These are phyloP conservation scores for Saturnispora ahearnii DNA, from an alignment of 805 yeast species.

Conservation along the genomic window DNA sequence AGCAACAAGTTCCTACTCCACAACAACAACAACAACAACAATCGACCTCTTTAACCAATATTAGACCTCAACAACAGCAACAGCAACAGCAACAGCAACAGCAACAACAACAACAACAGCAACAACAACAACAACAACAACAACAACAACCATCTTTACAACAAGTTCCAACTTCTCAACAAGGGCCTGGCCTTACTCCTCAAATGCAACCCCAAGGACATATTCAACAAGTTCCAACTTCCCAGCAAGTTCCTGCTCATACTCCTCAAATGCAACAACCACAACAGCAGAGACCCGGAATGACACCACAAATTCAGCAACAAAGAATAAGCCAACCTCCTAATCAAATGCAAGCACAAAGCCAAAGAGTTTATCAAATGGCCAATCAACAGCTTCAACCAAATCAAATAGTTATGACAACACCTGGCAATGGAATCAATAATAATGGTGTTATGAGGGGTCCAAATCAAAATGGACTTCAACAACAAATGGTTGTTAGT, in stretches of 20 bases:
- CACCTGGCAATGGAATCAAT: background rate
- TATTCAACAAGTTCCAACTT: constrained; percentile 7
- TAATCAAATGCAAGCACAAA: constrained; percentile 5
- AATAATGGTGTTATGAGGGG: background rate
- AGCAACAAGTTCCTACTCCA: constrained; percentile 12
- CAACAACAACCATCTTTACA: constrained; percentile 12
- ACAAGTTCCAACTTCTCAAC: constrained; percentile 7
- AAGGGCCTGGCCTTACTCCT: constrained; percentile 5
- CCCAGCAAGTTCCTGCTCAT: constrained; percentile 4
- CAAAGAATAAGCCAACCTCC: constrained; percentile 8
- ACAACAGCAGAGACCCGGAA: constrained; percentile 4
- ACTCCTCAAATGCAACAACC: constrained; percentile 16
- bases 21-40: background rate
- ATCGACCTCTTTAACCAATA: background rate
- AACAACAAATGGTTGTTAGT: constrained; percentile 6
- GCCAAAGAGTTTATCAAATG: background rate
- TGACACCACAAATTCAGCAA: background rate
- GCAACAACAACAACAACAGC: background rate
- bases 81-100: constrained; percentile 12
- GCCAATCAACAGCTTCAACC: constrained; percentile 3
- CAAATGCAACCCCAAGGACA: constrained; percentile 10
- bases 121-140: constrained; percentile 12
- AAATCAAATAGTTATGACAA: constrained; percentile 2
- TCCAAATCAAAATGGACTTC: constrained; percentile 1
- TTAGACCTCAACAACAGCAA: constrained; percentile 7